Percentiles rank a stretch among this genome's conserved stretches.
These are phyloP conservation scores for Helicocarpus griseus DNA, from an alignment of 2,329 filamentous ascomycete species.

Conservation along the genomic window DNA sequence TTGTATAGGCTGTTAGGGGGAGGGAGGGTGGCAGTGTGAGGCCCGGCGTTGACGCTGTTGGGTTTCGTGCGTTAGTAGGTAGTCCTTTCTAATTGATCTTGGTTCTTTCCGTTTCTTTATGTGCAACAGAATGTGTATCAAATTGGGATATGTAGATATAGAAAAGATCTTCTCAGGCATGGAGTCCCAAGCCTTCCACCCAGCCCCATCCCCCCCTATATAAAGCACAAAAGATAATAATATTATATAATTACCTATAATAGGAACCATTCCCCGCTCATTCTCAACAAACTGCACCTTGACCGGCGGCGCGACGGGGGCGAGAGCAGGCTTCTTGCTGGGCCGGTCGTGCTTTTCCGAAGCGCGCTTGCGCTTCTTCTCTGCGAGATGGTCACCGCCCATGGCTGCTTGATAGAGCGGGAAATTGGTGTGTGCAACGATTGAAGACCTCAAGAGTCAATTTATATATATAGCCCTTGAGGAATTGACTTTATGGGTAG, in stretches of 20 bases:
- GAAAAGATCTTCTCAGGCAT: no score
- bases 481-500: no score
- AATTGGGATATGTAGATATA: no score
- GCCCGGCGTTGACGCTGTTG: constrained; percentile 19
- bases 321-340: constrained; percentile 40
- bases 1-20: constrained; percentile 36
- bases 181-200: no score
- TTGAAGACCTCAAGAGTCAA: no score
- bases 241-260: constrained; percentile 35
- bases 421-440: no score
- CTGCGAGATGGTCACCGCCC: constrained; percentile 23
- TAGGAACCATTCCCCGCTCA: constrained; percentile 38
- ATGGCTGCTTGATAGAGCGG: no score
- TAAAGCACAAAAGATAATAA: background rate
- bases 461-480: no score
- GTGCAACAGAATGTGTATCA: no score
- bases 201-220: background rate
- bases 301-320: constrained; percentile 29
- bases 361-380: constrained; percentile 44
- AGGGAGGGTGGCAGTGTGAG: constrained; percentile 19
- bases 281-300: constrained; percentile 39
- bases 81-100: background rate
- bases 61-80: background rate
- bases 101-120: background rate
- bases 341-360: constrained; percentile 35